phyloP scores from a whole-genome alignment of 306 rosid genomes.

The Cicer cuneatum region DNA sequence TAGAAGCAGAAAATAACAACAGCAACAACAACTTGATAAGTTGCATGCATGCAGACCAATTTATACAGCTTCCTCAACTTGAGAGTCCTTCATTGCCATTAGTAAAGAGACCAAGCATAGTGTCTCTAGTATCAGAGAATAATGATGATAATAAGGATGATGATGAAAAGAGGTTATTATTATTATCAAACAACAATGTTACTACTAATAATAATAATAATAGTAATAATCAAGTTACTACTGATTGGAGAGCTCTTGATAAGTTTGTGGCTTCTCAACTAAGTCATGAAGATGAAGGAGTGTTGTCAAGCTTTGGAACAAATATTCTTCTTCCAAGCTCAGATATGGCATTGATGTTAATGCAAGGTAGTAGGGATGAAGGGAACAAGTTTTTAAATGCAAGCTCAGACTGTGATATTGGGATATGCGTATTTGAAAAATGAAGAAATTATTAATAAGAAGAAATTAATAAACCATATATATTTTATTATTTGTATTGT shows the following conservation, averaged over 20 bases:
- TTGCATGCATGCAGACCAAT: slow-evolving; percentile 62
- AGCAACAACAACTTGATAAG: slow-evolving; percentile 38
- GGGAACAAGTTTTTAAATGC: slow-evolving; percentile 64
- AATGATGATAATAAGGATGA: slow-evolving; percentile 48
- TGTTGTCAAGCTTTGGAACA: slow-evolving; percentile 56
- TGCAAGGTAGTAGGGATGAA: slow-evolving; percentile 60
- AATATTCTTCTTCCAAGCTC: slow-evolving; percentile 15
- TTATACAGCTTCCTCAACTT: slow-evolving; percentile 83
- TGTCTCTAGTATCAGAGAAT: slow-evolving; percentile 55
- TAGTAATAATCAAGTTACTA: slow-evolving; percentile 61
- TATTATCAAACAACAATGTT: slow-evolving; percentile 3
- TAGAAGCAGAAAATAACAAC: slow-evolving; percentile 58
- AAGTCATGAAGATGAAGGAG: slow-evolving; percentile 70
- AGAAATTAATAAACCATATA: not conserved
- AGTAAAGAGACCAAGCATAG: slow-evolving; percentile 64
- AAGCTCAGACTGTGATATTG: slow-evolving; percentile 76
- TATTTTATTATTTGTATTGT: slow-evolving; percentile 7
- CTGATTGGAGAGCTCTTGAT: slow-evolving; percentile 96
- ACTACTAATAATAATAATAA: slow-evolving; percentile 28
- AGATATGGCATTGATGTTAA: slow-evolving; percentile 57
- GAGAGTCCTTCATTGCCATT: slow-evolving; percentile 78
- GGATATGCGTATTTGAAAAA: slow-evolving; percentile 91
- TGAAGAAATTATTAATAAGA: slow-evolving; percentile 39
- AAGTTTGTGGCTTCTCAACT: slow-evolving; percentile 98
- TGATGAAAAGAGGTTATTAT: slow-evolving; percentile 41